Evolutionary conservation across 2,329 filamentous ascomycete genomes (phyloP).

Genomic region (Cladosporium cucumerinum): DNA sequence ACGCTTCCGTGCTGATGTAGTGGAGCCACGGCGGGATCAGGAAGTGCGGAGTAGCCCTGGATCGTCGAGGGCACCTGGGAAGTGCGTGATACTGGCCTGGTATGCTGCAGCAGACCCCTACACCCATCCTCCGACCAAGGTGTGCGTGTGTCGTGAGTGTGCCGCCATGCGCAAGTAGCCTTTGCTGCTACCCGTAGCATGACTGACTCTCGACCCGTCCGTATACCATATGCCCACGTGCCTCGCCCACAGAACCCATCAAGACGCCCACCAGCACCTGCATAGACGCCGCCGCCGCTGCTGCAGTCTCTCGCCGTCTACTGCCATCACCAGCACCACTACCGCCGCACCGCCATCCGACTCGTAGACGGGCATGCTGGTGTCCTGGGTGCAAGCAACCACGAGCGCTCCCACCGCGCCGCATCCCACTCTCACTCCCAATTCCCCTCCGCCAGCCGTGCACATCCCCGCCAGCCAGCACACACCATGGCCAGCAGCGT

Average conservation of each 20-base stretch:
- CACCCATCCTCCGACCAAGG: not conserved
- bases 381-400: not conserved
- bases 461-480: not conserved
- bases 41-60: not conserved
- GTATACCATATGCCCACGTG: constrained; percentile 5
- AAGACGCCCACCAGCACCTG: not conserved
- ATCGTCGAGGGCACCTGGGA: not conserved
- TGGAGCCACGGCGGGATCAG: not conserved
- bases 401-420: not conserved
- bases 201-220: not conserved
- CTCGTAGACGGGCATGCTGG: constrained; percentile 8
- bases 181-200: constrained; percentile 1
- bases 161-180: not conserved
- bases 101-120: constrained; percentile 7
- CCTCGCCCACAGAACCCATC: not conserved
- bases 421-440: not conserved
- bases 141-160: not conserved
- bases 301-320: not conserved
- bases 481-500: constrained; percentile 2
- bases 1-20: not conserved
- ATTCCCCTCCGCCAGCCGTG: not conserved
- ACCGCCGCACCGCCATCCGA: not conserved
- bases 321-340: not conserved
- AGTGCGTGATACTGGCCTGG: not conserved
- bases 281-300: not conserved